Conservation (phyloP, 1,284 basidiomycete genomes). For the Sporisorium exsertum region DNA sequence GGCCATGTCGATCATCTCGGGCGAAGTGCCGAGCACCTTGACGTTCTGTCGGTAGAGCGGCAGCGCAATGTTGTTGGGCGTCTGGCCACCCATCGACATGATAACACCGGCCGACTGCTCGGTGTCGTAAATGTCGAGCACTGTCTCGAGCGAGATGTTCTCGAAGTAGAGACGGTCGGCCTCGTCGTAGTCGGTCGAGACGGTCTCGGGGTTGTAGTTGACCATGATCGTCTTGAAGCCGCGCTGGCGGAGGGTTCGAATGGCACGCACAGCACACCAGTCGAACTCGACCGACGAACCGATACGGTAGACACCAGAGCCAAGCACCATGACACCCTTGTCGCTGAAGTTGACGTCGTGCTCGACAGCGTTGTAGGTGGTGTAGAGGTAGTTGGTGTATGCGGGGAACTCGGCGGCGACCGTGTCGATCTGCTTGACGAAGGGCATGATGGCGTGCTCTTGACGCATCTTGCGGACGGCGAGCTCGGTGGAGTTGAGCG, state of each 20-base stretch:
- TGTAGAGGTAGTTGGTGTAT: slow-evolving; percentile 98
- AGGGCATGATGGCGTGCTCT: slow-evolving; percentile 85
- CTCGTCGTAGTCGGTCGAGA: slow-evolving; percentile 98
- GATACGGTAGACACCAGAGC: slow-evolving; percentile 97
- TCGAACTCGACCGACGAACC: slow-evolving; percentile 99
- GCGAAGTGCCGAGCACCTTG: slow-evolving; percentile 97
- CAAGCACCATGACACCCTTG: slow-evolving; percentile 94
- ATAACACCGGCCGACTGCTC: slow-evolving; percentile 92
- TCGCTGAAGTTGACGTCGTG: slow-evolving; percentile 91
- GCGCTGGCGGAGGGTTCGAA: slow-evolving; percentile 91
- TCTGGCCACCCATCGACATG: slow-evolving; percentile 97
- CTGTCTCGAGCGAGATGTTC: slow-evolving; percentile 95
- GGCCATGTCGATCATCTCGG: slow-evolving; percentile 99
- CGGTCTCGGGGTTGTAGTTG: slow-evolving; percentile 99
- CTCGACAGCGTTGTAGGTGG: slow-evolving; percentile 93
- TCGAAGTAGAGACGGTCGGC: slow-evolving; percentile 98
- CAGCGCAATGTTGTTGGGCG: slow-evolving; percentile 97
- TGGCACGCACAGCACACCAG: slow-evolving; percentile 98
- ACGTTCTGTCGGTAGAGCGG: slow-evolving; percentile 94
- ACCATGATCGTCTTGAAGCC: slow-evolving; percentile 99
- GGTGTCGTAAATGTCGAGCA: slow-evolving; percentile 94
- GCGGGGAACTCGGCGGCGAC: slow-evolving; percentile 99
- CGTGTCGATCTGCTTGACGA: slow-evolving; percentile 98
- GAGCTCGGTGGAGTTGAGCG: slow-evolving; percentile 86
- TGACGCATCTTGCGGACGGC: slow-evolving; percentile 87